A percentile compares a stretch with the other conserved stretches of the same genome.
Conservation (phyloP, 1,284 basidiomycete species). For the Mycena sp. region DNA sequence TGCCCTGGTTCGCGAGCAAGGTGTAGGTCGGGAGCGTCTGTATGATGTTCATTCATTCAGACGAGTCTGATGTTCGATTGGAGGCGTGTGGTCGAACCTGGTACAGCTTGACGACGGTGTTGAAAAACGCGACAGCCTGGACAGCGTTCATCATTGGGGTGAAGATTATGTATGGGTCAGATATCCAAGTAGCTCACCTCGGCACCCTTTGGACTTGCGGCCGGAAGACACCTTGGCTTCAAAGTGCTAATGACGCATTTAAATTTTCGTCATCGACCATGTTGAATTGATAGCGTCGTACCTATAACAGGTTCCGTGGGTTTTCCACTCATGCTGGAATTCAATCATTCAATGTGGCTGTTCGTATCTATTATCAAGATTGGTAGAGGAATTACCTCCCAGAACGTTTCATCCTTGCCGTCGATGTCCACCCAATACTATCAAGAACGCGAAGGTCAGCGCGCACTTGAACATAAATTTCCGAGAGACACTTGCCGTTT, state of each 20-base stretch:
- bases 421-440: constrained; percentile 37
- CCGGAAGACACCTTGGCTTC: constrained; percentile 64
- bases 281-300: constrained; percentile 30
- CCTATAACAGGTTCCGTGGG: constrained; percentile 81
- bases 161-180: background rate
- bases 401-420: constrained; percentile 70
- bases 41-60: background rate
- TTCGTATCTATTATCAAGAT: background rate
- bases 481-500: constrained; percentile 46
- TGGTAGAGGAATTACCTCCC: constrained; percentile 58
- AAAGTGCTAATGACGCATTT: constrained; percentile 65
- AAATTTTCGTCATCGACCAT: background rate
- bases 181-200: constrained; percentile 51
- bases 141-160: background rate
- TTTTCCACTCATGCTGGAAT: constrained; percentile 71
- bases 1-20: constrained; percentile 76
- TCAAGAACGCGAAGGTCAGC: background rate
- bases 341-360: background rate
- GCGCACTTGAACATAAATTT: background rate
- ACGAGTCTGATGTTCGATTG: background rate
- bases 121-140: constrained; percentile 71
- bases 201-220: constrained; percentile 62
- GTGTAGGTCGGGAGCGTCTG: constrained; percentile 76
- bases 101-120: constrained; percentile 72
- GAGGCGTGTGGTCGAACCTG: constrained; percentile 49